A percentile compares a stretch with the other conserved stretches of the same genome.
These are phyloP conservation scores for Thraustochytrium sp. DNA, from an alignment of 352 stramenopile genomes.

Conservation along the genomic window DNA sequence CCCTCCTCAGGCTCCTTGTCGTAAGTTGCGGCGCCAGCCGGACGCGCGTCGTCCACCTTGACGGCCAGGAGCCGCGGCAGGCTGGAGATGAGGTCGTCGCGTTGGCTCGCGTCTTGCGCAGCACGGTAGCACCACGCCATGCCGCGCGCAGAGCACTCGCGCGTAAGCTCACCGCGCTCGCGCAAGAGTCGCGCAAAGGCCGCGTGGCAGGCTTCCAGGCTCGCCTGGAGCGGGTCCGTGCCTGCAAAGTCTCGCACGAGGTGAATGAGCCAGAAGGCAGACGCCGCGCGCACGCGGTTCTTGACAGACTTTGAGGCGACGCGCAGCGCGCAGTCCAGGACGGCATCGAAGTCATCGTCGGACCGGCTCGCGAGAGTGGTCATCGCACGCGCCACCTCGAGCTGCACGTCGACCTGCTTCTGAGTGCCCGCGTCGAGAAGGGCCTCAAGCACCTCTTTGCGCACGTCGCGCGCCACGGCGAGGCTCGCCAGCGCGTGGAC, in stretches of 20 bases:
- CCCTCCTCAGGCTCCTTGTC: no score
- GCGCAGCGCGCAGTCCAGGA: neutral
- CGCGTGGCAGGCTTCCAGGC: neutral
- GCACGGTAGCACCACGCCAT: constrained; percentile 4
- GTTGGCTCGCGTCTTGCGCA: neutral
- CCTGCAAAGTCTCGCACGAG: neutral
- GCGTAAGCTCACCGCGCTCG: constrained; percentile 15
- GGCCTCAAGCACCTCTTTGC: neutral
- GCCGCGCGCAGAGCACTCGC: constrained; percentile 27
- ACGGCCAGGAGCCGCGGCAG: constrained; percentile 15
- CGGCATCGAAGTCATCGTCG: neutral
- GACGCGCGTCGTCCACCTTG: neutral
- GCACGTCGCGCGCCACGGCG: neutral
- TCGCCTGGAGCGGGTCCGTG: neutral
- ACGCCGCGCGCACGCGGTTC: neutral
- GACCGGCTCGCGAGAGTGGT: neutral
- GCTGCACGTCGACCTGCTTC: constrained; percentile 26
- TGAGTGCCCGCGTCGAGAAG: constrained; percentile 4
- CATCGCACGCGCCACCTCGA: neutral
- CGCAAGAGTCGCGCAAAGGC: constrained; percentile 23
- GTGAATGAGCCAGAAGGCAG: constrained; percentile 21
- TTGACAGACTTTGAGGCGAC: neutral
- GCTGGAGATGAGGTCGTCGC: constrained; percentile 12
- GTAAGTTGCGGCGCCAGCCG: no score
- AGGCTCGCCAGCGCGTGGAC: neutral